These are phyloP conservation scores for Diplodia intermedia DNA, from an alignment of 2,329 filamentous ascomycete genomes.

Conservation along the genomic window DNA sequence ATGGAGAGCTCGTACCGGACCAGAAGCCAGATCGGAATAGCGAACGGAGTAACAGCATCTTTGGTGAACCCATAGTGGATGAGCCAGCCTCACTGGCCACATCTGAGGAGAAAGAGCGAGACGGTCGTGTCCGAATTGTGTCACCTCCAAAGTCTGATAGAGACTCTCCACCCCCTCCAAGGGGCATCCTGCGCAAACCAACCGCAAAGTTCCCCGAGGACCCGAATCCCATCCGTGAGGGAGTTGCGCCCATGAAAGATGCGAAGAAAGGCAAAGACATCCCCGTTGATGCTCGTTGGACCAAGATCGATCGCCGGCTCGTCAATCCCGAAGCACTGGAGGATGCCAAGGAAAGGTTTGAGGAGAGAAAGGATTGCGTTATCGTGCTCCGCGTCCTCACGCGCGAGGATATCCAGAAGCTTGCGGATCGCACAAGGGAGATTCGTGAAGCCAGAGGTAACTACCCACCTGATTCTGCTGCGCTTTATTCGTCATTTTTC, in stretches of 20 bases:
- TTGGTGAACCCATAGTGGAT: slow-evolving; percentile 43
- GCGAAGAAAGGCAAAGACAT: slow-evolving; percentile 75
- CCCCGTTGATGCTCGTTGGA: slow-evolving; percentile 80
- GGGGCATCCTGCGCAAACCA: slow-evolving; percentile 85
- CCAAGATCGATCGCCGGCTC: slow-evolving; percentile 85
- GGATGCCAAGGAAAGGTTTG: slow-evolving; percentile 86
- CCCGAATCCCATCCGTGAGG: slow-evolving; percentile 80
- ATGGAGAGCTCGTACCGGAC: slow-evolving; percentile 22
- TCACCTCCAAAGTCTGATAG: slow-evolving; percentile 68
- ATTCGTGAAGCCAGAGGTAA: slow-evolving; percentile 64
- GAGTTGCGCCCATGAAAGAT: slow-evolving; percentile 92
- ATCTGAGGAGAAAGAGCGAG: slow-evolving; percentile 34
- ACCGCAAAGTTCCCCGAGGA: slow-evolving; percentile 87
- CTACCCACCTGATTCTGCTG: slow-evolving; percentile 51
- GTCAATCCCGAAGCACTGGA: slow-evolving; percentile 90
- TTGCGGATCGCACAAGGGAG: slow-evolving; percentile 80
- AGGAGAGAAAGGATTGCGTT: slow-evolving; percentile 90
- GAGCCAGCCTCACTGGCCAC: slow-evolving; percentile 45
- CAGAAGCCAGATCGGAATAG: slow-evolving; percentile 17
- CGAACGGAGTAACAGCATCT: slow-evolving; percentile 42
- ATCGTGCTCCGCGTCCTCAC: slow-evolving; percentile 88
- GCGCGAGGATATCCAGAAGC: slow-evolving; percentile 87
- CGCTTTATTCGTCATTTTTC: slow-evolving; percentile 18
- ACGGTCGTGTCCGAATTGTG: slow-evolving; percentile 63
- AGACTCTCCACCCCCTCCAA: slow-evolving; percentile 72